phyloP scores from a whole-genome alignment of 179 eudicot genomes.

The Patellifolia procumbens region DNA sequence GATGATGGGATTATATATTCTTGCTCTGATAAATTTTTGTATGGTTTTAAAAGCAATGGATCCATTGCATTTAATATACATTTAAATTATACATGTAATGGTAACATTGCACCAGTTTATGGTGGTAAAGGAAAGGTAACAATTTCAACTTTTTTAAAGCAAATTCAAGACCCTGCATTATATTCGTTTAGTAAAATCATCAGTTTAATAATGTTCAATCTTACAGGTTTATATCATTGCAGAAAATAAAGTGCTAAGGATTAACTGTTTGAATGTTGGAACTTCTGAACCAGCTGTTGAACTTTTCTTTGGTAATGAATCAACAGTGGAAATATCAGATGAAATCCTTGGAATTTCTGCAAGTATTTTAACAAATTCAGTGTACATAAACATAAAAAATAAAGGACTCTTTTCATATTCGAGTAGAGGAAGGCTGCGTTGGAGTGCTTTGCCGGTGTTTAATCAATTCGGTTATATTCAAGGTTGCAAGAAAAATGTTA shows the following conservation, averaged over 20 bases:
- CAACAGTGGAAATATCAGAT: slow-evolving; percentile 38
- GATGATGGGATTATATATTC: slow-evolving; percentile 68
- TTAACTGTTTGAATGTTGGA: slow-evolving; percentile 42
- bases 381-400: slow-evolving; percentile 56
- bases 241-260: slow-evolving; percentile 63
- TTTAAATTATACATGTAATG: slow-evolving; percentile 65
- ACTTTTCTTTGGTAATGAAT: slow-evolving; percentile 55
- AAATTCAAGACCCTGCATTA: neutral
- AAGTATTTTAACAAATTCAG: slow-evolving; percentile 59
- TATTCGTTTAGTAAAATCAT: neutral
- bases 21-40: slow-evolving; percentile 60
- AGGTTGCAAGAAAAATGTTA: slow-evolving; percentile 69
- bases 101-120: slow-evolving; percentile 59
- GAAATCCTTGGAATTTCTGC: slow-evolving; percentile 74
- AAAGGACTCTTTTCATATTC: slow-evolving; percentile 69
- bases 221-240: slow-evolving; percentile 83
- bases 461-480: slow-evolving; percentile 66
- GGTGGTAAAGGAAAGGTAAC: slow-evolving; percentile 69
- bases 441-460: slow-evolving; percentile 68
- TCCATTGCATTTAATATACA: slow-evolving; percentile 60
- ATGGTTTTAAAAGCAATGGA: slow-evolving; percentile 73
- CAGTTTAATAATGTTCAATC: neutral
- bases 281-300: slow-evolving; percentile 54
- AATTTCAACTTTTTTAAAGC: neutral
- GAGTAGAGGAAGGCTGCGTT: slow-evolving; percentile 51